Evolutionary conservation across 2,329 filamentous ascomycete species (phyloP), one percentile per base, ranked within the genome.

Genomic region (Arthrobotrys conoides): DNA sequence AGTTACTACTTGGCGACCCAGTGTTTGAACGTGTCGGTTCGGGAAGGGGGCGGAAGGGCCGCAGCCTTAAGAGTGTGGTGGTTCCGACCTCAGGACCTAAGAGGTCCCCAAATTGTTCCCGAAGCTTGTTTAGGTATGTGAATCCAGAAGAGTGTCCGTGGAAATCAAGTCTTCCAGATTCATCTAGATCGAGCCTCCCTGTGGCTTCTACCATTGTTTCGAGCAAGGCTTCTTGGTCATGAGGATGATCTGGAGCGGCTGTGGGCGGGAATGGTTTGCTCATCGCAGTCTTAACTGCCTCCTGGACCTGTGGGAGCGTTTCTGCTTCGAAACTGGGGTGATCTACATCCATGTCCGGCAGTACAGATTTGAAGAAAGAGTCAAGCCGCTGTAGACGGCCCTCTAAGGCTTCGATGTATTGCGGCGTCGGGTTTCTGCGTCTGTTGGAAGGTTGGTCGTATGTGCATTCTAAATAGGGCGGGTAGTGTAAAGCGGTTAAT

Each of bases 141-240:
- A 94, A 89, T 1, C 95, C 94, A 0, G 96, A 98, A 0, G 95
- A 97, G 80, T 93, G 92, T 59, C 96, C 96, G 83, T 97, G 93
- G 82, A 97, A 99, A 84, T 98, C 94, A 90, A 94, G 97, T 82
- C 96, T 90, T 49, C 95, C 95, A 82, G 91, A 90, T 81, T 98
- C 95, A 82, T 97, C 94, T 38, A 98, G 88, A 82, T 98, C 95
- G 18, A 99, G 88, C 83, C 94, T 92, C 41, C 95, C 96, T 1
- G 95, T 93, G 49, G 93, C 93, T 83, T 95, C 92, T 73, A 98
- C 94, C 95, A 99, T 98, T 30, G 94, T 97, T 83, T 95, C 91
- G 27, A 99, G 87, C 80, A 95, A 89, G 10, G 89, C 90, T 81
- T 95, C 93, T 53, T 91, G 88, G 33, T 88, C 88, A 55, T 86